Conservation (phyloP, 106 monocot genomes). For the Posidonia australis region DNA sequence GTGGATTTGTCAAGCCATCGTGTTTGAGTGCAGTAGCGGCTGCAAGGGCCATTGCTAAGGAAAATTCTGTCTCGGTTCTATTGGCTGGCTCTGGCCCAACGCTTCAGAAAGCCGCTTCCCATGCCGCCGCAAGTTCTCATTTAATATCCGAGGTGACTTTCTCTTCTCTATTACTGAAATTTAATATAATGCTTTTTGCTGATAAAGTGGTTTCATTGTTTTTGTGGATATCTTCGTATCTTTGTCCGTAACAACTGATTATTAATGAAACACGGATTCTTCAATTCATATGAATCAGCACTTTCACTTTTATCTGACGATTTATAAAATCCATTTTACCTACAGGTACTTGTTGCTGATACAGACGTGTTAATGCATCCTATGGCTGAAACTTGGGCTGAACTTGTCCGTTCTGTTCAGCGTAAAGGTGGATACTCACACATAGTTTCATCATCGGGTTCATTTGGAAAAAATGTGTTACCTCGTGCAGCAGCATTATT, state of each 20-base stretch:
- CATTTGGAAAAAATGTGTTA: slow-evolving; percentile 92
- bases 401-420: slow-evolving; percentile 63
- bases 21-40: slow-evolving; percentile 80
- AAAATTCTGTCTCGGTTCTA: slow-evolving; percentile 71
- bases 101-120: slow-evolving; percentile 71
- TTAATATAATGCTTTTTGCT: neutral
- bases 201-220: neutral
- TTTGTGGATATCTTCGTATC: neutral
- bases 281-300: neutral
- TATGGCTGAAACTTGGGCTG: slow-evolving; percentile 86
- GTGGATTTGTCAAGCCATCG: slow-evolving; percentile 71
- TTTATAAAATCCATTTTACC: slow-evolving; percentile 8
- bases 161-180: neutral
- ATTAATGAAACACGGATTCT: neutral
- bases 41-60: slow-evolving; percentile 46
- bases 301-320: neutral
- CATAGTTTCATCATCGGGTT: slow-evolving; percentile 72
- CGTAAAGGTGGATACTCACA: slow-evolving; percentile 57
- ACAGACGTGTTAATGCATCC: slow-evolving; percentile 55
- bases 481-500: slow-evolving; percentile 90
- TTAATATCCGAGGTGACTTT: slow-evolving; percentile 56
- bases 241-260: neutral
- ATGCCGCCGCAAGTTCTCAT: slow-evolving; percentile 80
- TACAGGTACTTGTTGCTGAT: slow-evolving; percentile 92
- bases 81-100: slow-evolving; percentile 72